phyloP scores from a whole-genome alignment of 225 moss, liverwort and hornwort species.

The Ulota crispa region DNA sequence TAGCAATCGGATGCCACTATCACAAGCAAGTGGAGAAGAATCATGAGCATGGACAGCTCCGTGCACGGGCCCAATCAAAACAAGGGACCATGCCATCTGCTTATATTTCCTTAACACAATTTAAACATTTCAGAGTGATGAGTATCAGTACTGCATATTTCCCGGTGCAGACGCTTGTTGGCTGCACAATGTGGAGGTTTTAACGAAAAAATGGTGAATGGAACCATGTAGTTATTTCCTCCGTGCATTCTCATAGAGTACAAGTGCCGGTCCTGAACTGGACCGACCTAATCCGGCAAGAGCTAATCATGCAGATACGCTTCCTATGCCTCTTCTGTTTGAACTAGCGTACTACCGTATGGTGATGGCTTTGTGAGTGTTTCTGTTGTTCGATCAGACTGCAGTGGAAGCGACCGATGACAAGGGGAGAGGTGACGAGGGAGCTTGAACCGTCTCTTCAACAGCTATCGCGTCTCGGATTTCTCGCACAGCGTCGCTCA shows the following conservation, averaged over 20 bases:
- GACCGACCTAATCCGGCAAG: background rate
- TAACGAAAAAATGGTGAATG: background rate
- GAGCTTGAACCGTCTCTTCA: slow-evolving; percentile 24
- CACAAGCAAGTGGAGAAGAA: background rate
- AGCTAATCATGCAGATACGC: background rate
- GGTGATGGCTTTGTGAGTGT: slow-evolving; percentile 1
- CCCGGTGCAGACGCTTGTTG: background rate
- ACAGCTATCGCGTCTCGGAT: slow-evolving; percentile 30
- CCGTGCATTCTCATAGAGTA: background rate
- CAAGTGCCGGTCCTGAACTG: background rate
- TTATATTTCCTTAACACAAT: background rate
- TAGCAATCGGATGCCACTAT: background rate
- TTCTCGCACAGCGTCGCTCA: slow-evolving; percentile 26
- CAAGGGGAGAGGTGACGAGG: slow-evolving; percentile 11
- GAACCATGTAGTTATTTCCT: background rate
- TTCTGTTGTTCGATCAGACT: background rate
- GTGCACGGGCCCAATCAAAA: background rate
- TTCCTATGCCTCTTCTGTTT: background rate
- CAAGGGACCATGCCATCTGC: background rate
- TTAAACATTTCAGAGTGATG: background rate
- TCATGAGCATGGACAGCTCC: background rate
- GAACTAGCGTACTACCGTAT: background rate
- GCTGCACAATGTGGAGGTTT: background rate
- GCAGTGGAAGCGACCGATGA: background rate
- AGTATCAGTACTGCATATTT: background rate